Evolutionary conservation across 2,329 filamentous ascomycete species (phyloP), one percentile per base, ranked within the genome.

Genomic region (Leptographium lundbergii): DNA sequence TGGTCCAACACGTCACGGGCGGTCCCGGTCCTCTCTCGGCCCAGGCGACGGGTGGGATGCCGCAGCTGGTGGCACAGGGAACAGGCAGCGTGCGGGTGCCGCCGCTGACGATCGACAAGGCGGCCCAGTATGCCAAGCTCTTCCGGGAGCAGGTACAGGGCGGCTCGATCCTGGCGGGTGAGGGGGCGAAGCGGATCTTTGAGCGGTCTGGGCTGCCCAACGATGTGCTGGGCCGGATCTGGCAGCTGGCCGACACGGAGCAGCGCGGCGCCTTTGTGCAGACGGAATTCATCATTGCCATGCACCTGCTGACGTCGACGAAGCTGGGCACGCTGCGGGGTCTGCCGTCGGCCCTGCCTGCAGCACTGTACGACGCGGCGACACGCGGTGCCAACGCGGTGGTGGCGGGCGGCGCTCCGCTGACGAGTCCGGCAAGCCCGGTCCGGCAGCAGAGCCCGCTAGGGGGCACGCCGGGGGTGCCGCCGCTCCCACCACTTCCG

Each of bases 241-340:
- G 94, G 94, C 91, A 88, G 66, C 80, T 99, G 62, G 88, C 91
- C 25, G 94, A 99, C 70, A 94, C 90, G 0, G 91, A 96, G 72
- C 91, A 96, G 73, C 85, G 91, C 57, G 94, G 94, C 56, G 85
- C 87, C 36, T 79, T 99, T 42, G 88, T 91, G 60, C 80, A 86
- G 66, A 92, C 91, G 17, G 94, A 97, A 67, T 99, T 99, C 70
- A 88, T 96, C 69, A 95, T 99, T 68, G 94, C 94, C 53, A 99
- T 99, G 94, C 94, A 99, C 71, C 77, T 99, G 61, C 79, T 99
- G 62, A 92, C 90, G 17, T 96, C 91, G 14, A 90, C 89, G 74
- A 96, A 95, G 77, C 87, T 85, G 14, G 88, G 91, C 25, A 79
- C 85, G 34, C 80, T 99, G 70, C 85, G 89, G 63, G 84, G 81